Evolutionary conservation across 73 alveolate genomes (phyloP), one percentile per base, ranked within the genome.

Genomic region (Durusdinium trenchii): DNA sequence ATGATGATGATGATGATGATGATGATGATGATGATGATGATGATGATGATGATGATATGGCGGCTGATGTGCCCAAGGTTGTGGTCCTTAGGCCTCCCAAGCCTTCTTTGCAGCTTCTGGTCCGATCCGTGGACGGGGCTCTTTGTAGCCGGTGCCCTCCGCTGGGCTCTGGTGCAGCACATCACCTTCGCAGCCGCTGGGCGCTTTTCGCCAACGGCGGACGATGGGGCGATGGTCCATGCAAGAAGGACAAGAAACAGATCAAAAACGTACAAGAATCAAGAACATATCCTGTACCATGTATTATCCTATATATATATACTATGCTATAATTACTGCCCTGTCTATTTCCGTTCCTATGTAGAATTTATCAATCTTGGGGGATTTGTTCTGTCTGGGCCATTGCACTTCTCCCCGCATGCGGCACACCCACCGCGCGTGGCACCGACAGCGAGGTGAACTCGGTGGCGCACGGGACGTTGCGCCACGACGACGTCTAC

Each of bases 71-170:
- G n/a, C n/a, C 69, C 23, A 5, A 81, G 91, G 91, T 54, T 91
- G 3, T 91, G 98, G 99, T 94, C 99, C 64, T 38, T 73, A 60
- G 99, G 94, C 3, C 30, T 94, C 30, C 99, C 99, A 6, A 43
- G 84, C 40, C 83, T 81, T 23, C 12, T 94, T 50, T 69, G 83
- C 28, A 38, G 84, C 52, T 61, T 52, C 40, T 94, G 99, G 99
- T 67, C 82, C 0, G 99, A 94, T 26, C 51, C 82, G n/a, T 81
- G 64, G 50, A 42, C 57, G 18, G 98, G 98, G 45, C 78, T 91
- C 60, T 91, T 91, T n/a, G 98, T 91, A 28, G 98, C 98, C 30
- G 98, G 98, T 14, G 98, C 98, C 61, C 60, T 91, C 18, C 98
- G 98, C 57, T 91, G 98, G 98, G 69, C 69, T 32, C 32, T 71